A percentile compares a stretch with the other conserved stretches of the same genome.
phyloP scores from a whole-genome alignment of 2,329 filamentous ascomycete species.

The Neoarthrinium moseri region DNA sequence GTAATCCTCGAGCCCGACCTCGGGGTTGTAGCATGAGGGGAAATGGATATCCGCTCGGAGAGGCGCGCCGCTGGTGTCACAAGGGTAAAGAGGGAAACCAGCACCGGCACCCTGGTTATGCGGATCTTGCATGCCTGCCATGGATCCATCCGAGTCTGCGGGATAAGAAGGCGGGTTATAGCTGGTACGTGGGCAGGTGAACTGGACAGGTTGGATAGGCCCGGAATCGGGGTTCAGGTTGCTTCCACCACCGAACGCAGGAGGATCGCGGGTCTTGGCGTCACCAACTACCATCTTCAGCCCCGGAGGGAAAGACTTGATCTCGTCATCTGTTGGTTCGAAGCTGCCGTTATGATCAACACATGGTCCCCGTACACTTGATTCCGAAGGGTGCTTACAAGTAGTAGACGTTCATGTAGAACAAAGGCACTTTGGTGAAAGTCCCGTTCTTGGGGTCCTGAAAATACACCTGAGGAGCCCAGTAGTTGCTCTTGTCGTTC shows the following conservation, averaged over 20 bases:
- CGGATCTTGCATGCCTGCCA: conserved; percentile 54
- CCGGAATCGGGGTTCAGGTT: conserved; percentile 47
- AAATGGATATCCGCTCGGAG: conserved; percentile 69
- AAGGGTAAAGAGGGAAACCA: conserved; percentile 70
- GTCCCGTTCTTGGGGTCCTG: conserved; percentile 59
- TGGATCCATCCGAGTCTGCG: conserved; percentile 50
- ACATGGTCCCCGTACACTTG: background rate
- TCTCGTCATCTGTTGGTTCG: conserved; percentile 61
- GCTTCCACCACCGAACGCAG: conserved; percentile 42
- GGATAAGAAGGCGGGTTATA: conserved; percentile 53
- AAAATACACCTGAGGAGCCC: conserved; percentile 73
- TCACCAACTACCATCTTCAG: conserved; percentile 72
- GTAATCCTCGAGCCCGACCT: conserved; percentile 57
- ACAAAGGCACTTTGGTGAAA: conserved; percentile 65
- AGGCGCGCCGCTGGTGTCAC: conserved; percentile 61
- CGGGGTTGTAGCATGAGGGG: conserved; percentile 71
- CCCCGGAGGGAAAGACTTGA: conserved; percentile 68
- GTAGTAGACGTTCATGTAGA: conserved; percentile 78
- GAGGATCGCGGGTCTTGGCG: conserved; percentile 54
- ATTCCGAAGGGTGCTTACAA: conserved; percentile 47
- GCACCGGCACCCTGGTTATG: conserved; percentile 54
- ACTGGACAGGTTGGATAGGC: conserved; percentile 54
- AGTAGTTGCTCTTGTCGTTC: conserved; percentile 73
- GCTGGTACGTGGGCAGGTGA: conserved; percentile 56
- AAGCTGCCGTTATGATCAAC: conserved; percentile 43